These are phyloP conservation scores for Lycium ferocissimum DNA, from an alignment of 257 asterid species.

Conservation along the genomic window DNA sequence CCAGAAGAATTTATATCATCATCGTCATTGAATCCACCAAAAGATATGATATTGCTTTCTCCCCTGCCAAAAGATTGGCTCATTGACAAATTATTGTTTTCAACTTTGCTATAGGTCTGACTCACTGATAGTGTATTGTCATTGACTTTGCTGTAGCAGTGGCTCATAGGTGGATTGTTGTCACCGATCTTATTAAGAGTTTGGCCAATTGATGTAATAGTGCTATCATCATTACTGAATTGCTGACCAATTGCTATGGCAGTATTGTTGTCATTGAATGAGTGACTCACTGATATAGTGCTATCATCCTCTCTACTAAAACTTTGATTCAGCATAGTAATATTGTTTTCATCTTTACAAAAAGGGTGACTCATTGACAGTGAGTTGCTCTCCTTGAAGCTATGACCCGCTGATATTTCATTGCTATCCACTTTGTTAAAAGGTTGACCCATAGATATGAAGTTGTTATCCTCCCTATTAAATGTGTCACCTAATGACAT, in stretches of 20 bases:
- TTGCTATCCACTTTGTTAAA: constrained; percentile 8
- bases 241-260: constrained; percentile 29
- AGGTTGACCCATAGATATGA: constrained; percentile 34
- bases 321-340: constrained; percentile 29
- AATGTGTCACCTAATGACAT: constrained; percentile 36
- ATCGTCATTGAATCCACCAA: constrained; percentile 39
- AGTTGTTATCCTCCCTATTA: constrained; percentile 30
- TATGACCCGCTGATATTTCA: constrained; percentile 26
- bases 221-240: constrained; percentile 32
- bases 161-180: constrained; percentile 23
- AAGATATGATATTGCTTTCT: constrained; percentile 40
- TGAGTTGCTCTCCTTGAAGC: constrained; percentile 32
- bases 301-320: constrained; percentile 31
- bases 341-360: constrained; percentile 31
- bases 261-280: constrained; percentile 28
- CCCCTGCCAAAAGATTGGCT: constrained; percentile 36
- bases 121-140: constrained; percentile 6
- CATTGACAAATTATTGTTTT: constrained; percentile 28
- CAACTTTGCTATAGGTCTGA: constrained; percentile 24
- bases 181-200: constrained; percentile 14
- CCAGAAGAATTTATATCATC: constrained; percentile 37
- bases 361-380: constrained; percentile 28
- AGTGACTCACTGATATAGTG: constrained; percentile 23
- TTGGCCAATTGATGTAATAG: constrained; percentile 21
- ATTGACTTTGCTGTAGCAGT: constrained; percentile 24